Conservation (phyloP, 352 stramenopile genomes). For the Phytophthora europaea region DNA sequence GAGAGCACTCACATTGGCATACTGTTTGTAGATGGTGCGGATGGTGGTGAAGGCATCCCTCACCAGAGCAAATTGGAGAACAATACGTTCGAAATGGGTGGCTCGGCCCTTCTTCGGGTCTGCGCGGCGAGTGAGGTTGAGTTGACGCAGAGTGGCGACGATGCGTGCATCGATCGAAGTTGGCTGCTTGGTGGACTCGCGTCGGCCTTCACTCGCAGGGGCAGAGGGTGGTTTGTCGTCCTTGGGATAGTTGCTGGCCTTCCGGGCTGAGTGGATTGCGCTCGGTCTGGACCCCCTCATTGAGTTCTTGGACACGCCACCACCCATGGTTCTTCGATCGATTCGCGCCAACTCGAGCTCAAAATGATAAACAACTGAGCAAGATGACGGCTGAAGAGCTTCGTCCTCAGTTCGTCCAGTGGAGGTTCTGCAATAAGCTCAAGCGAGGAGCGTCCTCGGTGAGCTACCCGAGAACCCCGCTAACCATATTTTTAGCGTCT, state of each 20-base stretch:
- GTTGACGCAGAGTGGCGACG: conserved; percentile 65
- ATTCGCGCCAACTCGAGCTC: conserved; percentile 17
- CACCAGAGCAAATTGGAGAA: conserved; percentile 76
- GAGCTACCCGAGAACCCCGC: conserved; percentile 3
- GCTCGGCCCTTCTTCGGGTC: conserved; percentile 55
- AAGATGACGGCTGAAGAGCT: conserved; percentile 4
- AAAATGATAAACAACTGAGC: conserved; percentile 3
- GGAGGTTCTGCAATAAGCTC: neutral
- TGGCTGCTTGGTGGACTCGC: conserved; percentile 44
- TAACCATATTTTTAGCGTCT: conserved; percentile 38
- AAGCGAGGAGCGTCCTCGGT: conserved; percentile 18
- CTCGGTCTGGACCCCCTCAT: conserved; percentile 5
- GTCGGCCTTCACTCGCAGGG: conserved; percentile 28
- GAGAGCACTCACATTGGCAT: conserved; percentile 48
- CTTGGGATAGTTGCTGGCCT: conserved; percentile 16
- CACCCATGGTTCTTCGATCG: conserved; percentile 44
- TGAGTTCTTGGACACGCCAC: conserved; percentile 42
- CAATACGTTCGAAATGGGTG: conserved; percentile 83
- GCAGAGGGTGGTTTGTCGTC: conserved; percentile 7
- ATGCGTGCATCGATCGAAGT: conserved; percentile 79
- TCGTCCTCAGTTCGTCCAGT: conserved; percentile 19
- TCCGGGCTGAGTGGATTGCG: conserved; percentile 16
- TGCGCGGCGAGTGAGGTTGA: conserved; percentile 66
- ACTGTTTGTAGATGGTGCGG: conserved; percentile 74
- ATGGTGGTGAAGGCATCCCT: conserved; percentile 73